Evolutionary conservation across 2,329 filamentous ascomycete genomes (phyloP).

Genomic region (Aspergillus aculeatinus): DNA sequence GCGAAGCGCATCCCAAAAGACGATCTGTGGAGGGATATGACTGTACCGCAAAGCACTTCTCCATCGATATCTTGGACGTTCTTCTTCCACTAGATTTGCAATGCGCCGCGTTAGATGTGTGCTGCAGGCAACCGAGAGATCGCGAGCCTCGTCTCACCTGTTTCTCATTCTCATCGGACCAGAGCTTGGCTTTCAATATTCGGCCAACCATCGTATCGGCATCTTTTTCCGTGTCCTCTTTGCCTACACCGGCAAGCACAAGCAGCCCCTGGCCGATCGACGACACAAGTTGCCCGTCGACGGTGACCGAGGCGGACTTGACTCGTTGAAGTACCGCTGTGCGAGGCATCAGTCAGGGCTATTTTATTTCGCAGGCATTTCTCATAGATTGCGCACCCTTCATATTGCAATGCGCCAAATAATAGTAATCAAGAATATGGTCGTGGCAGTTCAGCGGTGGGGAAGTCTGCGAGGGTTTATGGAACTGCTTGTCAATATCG

Average conservation of each 20-base stretch:
- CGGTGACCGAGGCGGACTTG: constrained; percentile 90
- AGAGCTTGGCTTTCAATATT: constrained; percentile 84
- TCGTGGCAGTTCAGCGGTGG: background rate
- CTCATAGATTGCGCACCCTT: constrained; percentile 36
- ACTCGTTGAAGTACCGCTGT: constrained; percentile 90
- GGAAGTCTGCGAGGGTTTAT: background rate
- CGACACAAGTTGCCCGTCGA: constrained; percentile 86
- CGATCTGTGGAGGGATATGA: background rate
- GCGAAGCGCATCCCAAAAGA: background rate
- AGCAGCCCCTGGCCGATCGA: constrained; percentile 87
- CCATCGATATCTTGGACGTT: constrained; percentile 85
- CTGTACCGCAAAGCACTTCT: constrained; percentile 87
- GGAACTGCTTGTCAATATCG: background rate
- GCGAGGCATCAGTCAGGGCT: background rate
- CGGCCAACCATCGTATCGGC: constrained; percentile 79
- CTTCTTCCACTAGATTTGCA: constrained; percentile 71
- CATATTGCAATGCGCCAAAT: constrained; percentile 27
- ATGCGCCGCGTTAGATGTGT: background rate
- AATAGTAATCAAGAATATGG: background rate
- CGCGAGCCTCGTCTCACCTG: constrained; percentile 49
- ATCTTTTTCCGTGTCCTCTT: constrained; percentile 86
- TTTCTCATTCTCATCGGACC: constrained; percentile 75
- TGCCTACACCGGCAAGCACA: constrained; percentile 87
- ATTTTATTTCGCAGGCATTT: background rate
- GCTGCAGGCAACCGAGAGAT: background rate